Conservation (phyloP, 2,329 filamentous ascomycete species). For the Cordyceps cicadae region DNA sequence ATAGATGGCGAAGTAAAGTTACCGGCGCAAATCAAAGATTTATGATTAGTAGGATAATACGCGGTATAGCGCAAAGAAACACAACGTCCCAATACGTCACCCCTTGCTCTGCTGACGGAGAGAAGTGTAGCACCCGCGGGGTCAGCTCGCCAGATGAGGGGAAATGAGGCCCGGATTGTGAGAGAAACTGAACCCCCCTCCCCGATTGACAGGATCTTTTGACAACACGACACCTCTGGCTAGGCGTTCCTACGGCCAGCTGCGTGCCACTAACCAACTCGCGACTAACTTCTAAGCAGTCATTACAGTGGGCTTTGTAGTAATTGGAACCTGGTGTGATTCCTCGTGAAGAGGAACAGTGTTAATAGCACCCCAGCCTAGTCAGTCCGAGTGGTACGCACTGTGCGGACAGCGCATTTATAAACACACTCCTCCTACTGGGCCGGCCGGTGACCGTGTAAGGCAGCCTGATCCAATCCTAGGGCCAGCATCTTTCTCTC, state of each 20-base stretch:
- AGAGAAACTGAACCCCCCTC: background rate
- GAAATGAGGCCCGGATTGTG: background rate
- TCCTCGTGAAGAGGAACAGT: background rate
- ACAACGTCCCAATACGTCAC: background rate
- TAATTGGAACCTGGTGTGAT: background rate
- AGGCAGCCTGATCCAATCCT: background rate
- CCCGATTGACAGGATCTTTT: background rate
- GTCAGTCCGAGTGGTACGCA: background rate
- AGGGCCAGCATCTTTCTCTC: background rate
- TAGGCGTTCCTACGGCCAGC: background rate
- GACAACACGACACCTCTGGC: background rate
- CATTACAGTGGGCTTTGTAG: background rate
- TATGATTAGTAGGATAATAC: conserved; percentile 7
- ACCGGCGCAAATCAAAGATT: background rate
- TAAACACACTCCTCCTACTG: background rate
- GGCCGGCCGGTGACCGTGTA: background rate
- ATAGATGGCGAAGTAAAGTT: background rate
- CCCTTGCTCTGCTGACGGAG: background rate
- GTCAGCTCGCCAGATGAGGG: background rate
- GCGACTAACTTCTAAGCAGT: background rate
- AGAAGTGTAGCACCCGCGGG: background rate
- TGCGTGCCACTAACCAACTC: background rate
- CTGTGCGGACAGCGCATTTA: conserved; percentile 5
- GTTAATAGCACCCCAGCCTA: background rate
- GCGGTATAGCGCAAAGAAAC: background rate